Conservation (phyloP, 1,139 yeast species). For the Yamadazyma atmosphaerica region DNA sequence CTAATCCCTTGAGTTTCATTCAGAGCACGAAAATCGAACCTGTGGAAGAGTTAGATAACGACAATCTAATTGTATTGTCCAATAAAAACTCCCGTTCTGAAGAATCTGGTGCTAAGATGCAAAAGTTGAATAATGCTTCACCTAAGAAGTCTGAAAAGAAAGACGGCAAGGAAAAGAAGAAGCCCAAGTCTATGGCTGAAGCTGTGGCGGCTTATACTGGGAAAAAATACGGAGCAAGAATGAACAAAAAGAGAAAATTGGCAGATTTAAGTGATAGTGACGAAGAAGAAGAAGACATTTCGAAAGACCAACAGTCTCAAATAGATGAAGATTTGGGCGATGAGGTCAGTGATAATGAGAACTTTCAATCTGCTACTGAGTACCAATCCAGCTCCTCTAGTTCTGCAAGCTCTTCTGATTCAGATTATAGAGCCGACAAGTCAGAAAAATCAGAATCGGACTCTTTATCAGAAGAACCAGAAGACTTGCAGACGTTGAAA, state of each 20-base stretch:
- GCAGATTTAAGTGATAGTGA: slow-evolving; percentile 20
- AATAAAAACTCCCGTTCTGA: slow-evolving; percentile 13
- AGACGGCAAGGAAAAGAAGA: slow-evolving; percentile 12
- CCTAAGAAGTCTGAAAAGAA: not conserved
- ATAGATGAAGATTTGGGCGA: slow-evolving; percentile 23
- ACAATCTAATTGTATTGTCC: slow-evolving; percentile 41
- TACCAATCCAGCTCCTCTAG: slow-evolving; percentile 9
- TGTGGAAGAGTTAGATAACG: slow-evolving; percentile 25
- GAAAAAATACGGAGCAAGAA: slow-evolving; percentile 45
- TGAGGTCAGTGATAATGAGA: slow-evolving; percentile 7
- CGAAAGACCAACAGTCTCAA: slow-evolving; percentile 1
- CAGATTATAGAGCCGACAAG: slow-evolving; percentile 15
- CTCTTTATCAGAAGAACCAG: slow-evolving; percentile 23
- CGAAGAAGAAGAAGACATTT: slow-evolving; percentile 20
- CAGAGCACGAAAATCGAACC: slow-evolving; percentile 30
- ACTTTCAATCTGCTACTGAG: slow-evolving; percentile 16
- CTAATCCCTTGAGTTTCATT: slow-evolving; percentile 60
- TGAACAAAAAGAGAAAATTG: slow-evolving; percentile 24
- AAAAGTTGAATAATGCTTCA: slow-evolving; percentile 6
- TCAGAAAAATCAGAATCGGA: slow-evolving; percentile 12
- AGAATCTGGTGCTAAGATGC: slow-evolving; percentile 1
- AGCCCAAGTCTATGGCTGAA: slow-evolving; percentile 58
- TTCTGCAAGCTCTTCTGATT: slow-evolving; percentile 11
- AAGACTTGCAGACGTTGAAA: slow-evolving; percentile 32
- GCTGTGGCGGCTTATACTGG: slow-evolving; percentile 64